Conservation (phyloP, 352 stramenopile genomes). For the Globisporangium nagaii region DNA sequence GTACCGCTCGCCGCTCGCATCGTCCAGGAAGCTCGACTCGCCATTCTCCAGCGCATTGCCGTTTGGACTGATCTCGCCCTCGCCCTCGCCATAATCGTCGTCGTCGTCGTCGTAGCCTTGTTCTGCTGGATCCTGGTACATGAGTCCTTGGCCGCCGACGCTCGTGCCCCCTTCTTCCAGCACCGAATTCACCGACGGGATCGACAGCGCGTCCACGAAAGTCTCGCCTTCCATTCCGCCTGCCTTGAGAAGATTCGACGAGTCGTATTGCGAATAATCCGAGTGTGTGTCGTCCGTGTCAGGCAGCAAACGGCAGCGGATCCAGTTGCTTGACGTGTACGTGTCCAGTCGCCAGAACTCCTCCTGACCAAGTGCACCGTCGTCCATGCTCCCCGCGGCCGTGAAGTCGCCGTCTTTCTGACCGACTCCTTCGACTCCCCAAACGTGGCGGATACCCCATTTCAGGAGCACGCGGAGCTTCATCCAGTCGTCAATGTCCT, state of each 20-base stretch:
- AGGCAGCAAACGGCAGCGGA: slow-evolving; percentile 71
- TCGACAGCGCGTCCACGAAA: slow-evolving; percentile 11
- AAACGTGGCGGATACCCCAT: slow-evolving; percentile 79
- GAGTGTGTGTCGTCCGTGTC: slow-evolving; percentile 72
- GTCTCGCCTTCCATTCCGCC: slow-evolving; percentile 3
- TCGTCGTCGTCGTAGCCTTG: slow-evolving; percentile 33
- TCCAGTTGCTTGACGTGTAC: slow-evolving; percentile 87
- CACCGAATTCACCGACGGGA: slow-evolving; percentile 7
- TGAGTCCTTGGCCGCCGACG: not conserved
- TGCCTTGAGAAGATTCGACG: slow-evolving; percentile 15
- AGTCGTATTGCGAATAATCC: slow-evolving; percentile 35
- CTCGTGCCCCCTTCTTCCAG: slow-evolving; percentile 13
- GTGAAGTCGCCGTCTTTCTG: slow-evolving; percentile 1
- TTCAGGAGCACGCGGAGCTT: slow-evolving; percentile 70
- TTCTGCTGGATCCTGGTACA: slow-evolving; percentile 22
- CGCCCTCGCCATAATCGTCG: slow-evolving; percentile 27
- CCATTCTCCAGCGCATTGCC: not conserved
- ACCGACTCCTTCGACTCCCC: slow-evolving; percentile 25
- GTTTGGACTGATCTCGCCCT: slow-evolving; percentile 1
- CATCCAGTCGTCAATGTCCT: slow-evolving; percentile 86
- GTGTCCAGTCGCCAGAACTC: slow-evolving; percentile 78
- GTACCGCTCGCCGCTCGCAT: slow-evolving; percentile 5
- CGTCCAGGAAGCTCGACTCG: slow-evolving; percentile 14
- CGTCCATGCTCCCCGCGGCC: slow-evolving; percentile 18
- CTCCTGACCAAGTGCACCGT: slow-evolving; percentile 42